Base-by-base conservation (phyloP, 345 rosid species). In the Gossypium raimondii region DNA sequence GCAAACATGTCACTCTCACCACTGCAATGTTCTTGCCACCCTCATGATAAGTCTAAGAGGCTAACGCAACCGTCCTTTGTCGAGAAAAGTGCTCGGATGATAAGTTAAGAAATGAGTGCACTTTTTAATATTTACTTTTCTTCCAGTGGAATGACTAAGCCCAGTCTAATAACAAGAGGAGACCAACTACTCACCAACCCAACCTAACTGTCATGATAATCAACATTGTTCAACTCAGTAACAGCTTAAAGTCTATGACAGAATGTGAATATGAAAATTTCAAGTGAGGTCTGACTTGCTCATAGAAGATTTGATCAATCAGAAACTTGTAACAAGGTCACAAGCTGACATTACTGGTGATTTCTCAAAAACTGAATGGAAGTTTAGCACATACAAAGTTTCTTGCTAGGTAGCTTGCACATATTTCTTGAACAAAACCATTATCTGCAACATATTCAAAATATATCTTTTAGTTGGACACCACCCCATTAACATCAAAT, bases 361-460 rank as follows among this genome's bases (percentile, higher is more conserved):
- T 34, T 58, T 10, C 77, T 61, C 70, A 78, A 77, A 68, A 52
- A 76, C 12, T 25, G 67, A 75, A 80, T 72, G 79, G 68, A 81
- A 76, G 70, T 63, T 56, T 71, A 79, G 68, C 69, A 87, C 95
- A 61, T 86, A 92, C 97, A 63, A 92, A 87, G 76, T 90, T 85
- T 79, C 83, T 90, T 66, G 95, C 95, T 60, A 90, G 92, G 83
- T 84, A 89, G 70, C 85, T 77, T 24, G 68, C 84, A 85, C 92
- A 90, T 44, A 82, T 74, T 80, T 85, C 90, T 80, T 86, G 85
- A 66, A 90, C 53, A 78, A 80, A 83, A 74, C 85, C 89, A 58
- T 47, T 78, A 76, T 79, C 97, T 92, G 93, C 80, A 84, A 81
- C 68, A 85, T 77, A 83, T 72, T 72, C 67, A 76, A 80, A 82